phyloP scores from a whole-genome alignment of 352 stramenopile species.

The Globisporangium solare region DNA sequence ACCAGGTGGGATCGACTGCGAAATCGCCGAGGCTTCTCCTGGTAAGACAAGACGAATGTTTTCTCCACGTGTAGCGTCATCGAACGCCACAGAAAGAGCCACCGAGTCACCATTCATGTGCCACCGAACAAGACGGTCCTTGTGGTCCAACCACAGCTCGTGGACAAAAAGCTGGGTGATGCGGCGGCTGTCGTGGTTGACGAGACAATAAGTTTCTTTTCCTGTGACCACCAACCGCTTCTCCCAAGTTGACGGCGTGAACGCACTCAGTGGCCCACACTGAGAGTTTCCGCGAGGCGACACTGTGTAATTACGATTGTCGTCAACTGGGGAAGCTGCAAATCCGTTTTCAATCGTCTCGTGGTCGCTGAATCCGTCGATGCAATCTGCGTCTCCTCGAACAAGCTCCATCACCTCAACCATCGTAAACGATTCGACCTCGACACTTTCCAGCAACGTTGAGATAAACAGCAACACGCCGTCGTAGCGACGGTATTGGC shows the following conservation, averaged over 20 bases:
- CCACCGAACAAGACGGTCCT: constrained; percentile 77
- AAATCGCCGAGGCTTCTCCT: constrained; percentile 66
- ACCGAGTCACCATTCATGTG: constrained; percentile 82
- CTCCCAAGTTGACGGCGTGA: constrained; percentile 54
- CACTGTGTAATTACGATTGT: constrained; percentile 17
- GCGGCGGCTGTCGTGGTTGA: constrained; percentile 46
- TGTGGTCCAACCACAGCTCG: constrained; percentile 82
- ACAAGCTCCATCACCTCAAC: constrained; percentile 74
- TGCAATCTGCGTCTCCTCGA: constrained; percentile 55
- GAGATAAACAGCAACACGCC: constrained; percentile 78
- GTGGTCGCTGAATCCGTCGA: constrained; percentile 41
- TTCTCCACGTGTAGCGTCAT: constrained; percentile 56
- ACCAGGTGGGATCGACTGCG: constrained; percentile 64
- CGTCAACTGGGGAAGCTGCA: neutral
- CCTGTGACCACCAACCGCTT: constrained; percentile 75
- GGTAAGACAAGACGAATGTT: constrained; percentile 77
- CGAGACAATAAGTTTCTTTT: constrained; percentile 78
- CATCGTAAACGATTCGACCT: constrained; percentile 69
- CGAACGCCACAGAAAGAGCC: constrained; percentile 74
- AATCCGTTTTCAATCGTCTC: constrained; percentile 11
- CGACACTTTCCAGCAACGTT: constrained; percentile 71
- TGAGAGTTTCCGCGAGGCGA: constrained; percentile 17
- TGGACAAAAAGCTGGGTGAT: constrained; percentile 85
- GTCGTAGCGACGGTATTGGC: constrained; percentile 79
- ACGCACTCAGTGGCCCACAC: constrained; percentile 19